Evolutionary conservation across 2,329 filamentous ascomycete genomes (phyloP), one percentile per base, ranked within the genome.

Genomic region (Laburnicola sp.): DNA sequence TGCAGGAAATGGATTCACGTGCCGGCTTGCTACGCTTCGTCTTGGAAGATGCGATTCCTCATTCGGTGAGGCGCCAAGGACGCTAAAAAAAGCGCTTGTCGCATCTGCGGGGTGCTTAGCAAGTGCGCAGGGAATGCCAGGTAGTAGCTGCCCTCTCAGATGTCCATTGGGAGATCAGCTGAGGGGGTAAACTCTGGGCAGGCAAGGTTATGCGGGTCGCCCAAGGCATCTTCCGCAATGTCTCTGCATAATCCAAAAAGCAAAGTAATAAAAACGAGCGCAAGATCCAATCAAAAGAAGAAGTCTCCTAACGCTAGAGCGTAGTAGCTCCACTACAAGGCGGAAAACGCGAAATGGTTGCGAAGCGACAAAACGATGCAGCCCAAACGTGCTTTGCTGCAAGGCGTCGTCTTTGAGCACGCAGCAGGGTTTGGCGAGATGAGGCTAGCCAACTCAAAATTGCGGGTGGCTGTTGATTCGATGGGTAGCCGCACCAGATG

Each of bases 321-420:
- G 50, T 51, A 56, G 52, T 56, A 50, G 57, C 40, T 43, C 42
- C 51, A 51, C 44, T 48, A 45, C 45, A 51, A 49, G 23, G 42
- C 44, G 51, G 51, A 49, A 59, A 59, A 53, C 56, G 51, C 47
- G 60, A 59, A 52, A 59, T 56, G 63, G 54, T 57, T 61, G 50
- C n/a, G 53, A 54, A 62, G 57, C 59, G 57, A 65, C 46, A 49
- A 45, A 57, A 55, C 30, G 57, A 58, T 16, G 52, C 37, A 61
- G 58, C 54, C 62, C 57, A 67, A 66, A 68, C 62, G 58, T 68
- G 63, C 60, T 60, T 60, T 63, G 65, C 59, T 54, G 61, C 65
- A 69, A 54, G 51, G 49, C 36, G 56, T 53, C 44, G 58, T 45
- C 48, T 44, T 57, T 64, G 45, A 63, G 65, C 58, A 62, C 58